Percentiles rank a stretch among this genome's conserved stretches.
phyloP scores from a whole-genome alignment of 1,284 basidiomycete species.

The Psilocybe mexicana region DNA sequence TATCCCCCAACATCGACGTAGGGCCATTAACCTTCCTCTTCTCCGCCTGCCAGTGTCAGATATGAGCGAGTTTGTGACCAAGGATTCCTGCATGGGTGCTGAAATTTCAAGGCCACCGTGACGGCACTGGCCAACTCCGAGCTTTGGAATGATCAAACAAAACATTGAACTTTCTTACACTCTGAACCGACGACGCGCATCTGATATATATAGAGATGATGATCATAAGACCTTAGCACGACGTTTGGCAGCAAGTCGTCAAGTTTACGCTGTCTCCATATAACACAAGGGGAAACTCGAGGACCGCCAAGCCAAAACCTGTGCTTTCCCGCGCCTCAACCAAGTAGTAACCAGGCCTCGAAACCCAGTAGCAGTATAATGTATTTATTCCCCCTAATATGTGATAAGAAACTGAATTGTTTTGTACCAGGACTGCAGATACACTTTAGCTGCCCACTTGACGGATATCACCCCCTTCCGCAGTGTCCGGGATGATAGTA shows the following conservation, averaged over 20 bases:
- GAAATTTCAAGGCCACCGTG: background rate
- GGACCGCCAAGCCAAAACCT: background rate
- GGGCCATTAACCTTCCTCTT: background rate
- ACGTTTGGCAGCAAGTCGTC: background rate
- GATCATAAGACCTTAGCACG: background rate
- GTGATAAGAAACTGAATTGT: background rate
- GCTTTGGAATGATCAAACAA: background rate
- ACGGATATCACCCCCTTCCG: conserved; percentile 12
- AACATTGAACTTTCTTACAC: background rate
- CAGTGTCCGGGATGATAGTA: conserved; percentile 4
- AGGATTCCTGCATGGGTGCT: no score
- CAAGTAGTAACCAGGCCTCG: background rate
- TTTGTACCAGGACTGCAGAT: background rate
- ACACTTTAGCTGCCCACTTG: background rate
- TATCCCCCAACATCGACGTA: background rate
- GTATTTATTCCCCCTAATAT: background rate
- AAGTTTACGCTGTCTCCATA: background rate
- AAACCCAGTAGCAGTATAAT: background rate
- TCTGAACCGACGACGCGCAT: background rate
- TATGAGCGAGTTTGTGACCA: background rate
- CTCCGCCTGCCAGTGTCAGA: background rate
- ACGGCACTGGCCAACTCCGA: background rate
- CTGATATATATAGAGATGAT: background rate
- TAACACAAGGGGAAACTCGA: background rate
- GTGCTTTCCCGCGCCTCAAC: background rate